Evolutionary conservation across 2,329 filamentous ascomycete species (phyloP).

Genomic region (Dactylonectria estremocensis): DNA sequence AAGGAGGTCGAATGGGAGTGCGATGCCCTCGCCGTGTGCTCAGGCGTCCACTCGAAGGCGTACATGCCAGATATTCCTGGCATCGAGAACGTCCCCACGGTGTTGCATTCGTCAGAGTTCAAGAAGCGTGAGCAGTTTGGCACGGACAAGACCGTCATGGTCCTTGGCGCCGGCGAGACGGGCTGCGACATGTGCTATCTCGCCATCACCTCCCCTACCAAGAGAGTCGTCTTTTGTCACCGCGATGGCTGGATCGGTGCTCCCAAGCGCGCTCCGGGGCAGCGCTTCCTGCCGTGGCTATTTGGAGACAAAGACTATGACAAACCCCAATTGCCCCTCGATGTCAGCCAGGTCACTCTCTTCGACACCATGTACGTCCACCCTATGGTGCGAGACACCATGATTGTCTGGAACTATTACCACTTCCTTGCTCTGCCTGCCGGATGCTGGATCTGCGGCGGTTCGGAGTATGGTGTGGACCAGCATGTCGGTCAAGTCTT

Average conservation of each 20-base stretch:
- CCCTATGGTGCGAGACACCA: slow-evolving; percentile 42
- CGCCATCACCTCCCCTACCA: slow-evolving; percentile 57
- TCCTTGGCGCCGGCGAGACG: slow-evolving; percentile 61
- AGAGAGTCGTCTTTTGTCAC: slow-evolving; percentile 58
- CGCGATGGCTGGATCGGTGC: slow-evolving; percentile 54
- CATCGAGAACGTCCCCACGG: slow-evolving; percentile 52
- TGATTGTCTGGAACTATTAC: slow-evolving; percentile 57
- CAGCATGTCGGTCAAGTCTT: slow-evolving; percentile 44
- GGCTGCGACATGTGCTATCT: slow-evolving; percentile 59
- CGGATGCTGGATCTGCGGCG: background rate
- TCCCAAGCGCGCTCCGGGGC: slow-evolving; percentile 50
- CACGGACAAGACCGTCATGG: slow-evolving; percentile 55
- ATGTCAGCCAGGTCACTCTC: slow-evolving; percentile 25
- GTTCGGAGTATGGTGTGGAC: slow-evolving; percentile 32
- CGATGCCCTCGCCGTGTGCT: slow-evolving; percentile 61
- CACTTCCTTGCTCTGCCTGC: slow-evolving; percentile 47
- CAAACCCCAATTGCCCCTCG: slow-evolving; percentile 40
- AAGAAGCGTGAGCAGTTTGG: slow-evolving; percentile 58
- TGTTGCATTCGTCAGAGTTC: slow-evolving; percentile 59
- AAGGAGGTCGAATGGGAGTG: slow-evolving; percentile 50
- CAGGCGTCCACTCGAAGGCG: slow-evolving; percentile 58
- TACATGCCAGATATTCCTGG: slow-evolving; percentile 56
- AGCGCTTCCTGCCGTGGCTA: slow-evolving; percentile 35
- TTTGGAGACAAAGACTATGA: no score
- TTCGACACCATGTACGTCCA: slow-evolving; percentile 27